Evolutionary conservation across 2,329 filamentous ascomycete species (phyloP).

Genomic region (Cercospora sesami): DNA sequence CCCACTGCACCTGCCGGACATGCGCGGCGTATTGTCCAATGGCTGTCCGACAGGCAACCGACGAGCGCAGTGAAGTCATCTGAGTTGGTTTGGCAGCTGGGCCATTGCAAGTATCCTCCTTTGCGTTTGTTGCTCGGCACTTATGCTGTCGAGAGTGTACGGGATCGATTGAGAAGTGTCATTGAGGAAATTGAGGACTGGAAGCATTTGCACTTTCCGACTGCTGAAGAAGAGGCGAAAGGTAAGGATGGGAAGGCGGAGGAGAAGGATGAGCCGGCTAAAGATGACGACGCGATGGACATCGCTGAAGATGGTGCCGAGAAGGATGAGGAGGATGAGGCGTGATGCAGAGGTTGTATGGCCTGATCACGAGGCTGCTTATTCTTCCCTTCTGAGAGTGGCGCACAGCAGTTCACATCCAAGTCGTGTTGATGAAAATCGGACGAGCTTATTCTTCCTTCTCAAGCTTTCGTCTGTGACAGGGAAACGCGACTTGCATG

Average conservation of each 20-base stretch:
- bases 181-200: constrained; percentile 70
- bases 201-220: constrained; percentile 43
- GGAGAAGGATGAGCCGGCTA: constrained; percentile 29
- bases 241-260: constrained; percentile 25
- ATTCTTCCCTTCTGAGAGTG: no score
- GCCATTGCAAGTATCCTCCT: constrained; percentile 91
- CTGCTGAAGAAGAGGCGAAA: constrained; percentile 34
- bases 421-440: no score
- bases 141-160: constrained; percentile 93
- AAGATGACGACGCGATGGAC: constrained; percentile 25
- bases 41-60: constrained; percentile 89
- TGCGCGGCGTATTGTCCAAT: constrained; percentile 86
- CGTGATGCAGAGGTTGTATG: not conserved
- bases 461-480: no score
- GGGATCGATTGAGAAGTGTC: constrained; percentile 83
- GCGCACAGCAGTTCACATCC: not conserved
- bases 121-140: constrained; percentile 82
- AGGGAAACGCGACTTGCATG: no score
- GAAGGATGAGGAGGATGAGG: not conserved
- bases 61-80: constrained; percentile 91
- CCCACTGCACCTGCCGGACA: constrained; percentile 82
- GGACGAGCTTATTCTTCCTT: no score
- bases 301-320: not conserved
- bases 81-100: constrained; percentile 89
- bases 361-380: no score